These are phyloP conservation scores for Hirsutella rhossiliensis DNA, from an alignment of 2,329 filamentous ascomycete genomes.

Conservation along the genomic window DNA sequence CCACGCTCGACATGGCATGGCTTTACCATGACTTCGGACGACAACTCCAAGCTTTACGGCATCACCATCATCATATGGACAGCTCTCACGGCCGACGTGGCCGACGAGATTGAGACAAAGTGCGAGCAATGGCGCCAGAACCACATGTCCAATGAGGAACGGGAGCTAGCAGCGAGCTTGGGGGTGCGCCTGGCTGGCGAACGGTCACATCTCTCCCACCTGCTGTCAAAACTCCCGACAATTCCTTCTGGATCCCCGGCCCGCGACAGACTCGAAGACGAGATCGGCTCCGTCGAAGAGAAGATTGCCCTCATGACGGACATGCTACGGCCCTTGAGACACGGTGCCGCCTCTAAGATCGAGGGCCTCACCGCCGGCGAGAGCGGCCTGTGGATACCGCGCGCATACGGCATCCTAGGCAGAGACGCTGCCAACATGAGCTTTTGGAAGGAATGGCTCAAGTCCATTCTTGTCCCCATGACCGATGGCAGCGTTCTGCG, in stretches of 20 bases:
- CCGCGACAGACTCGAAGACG: conserved; percentile 77
- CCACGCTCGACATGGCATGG: conserved; percentile 98
- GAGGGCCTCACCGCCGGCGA: conserved; percentile 92
- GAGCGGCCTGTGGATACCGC: conserved; percentile 88
- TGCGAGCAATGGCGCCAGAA: conserved; percentile 77
- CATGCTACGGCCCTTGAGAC: conserved; percentile 79
- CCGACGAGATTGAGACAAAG: conserved; percentile 69
- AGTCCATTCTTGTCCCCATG: conserved; percentile 91
- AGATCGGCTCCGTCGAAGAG: conserved; percentile 92
- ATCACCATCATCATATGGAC: conserved; percentile 91
- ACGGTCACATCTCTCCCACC: conserved; percentile 77
- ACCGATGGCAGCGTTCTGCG: conserved; percentile 72
- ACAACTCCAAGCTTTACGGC: conserved; percentile 84
- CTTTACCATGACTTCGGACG: conserved; percentile 92
- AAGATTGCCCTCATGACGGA: conserved; percentile 97
- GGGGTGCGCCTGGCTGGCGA: conserved; percentile 80
- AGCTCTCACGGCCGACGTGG: conserved; percentile 67
- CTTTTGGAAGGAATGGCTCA: conserved; percentile 99
- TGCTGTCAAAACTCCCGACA: conserved; percentile 71
- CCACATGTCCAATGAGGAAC: conserved; percentile 82
- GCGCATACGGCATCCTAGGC: conserved; percentile 86
- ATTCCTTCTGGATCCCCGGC: conserved; percentile 69
- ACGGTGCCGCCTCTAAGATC: conserved; percentile 92
- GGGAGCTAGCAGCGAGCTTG: conserved; percentile 82
- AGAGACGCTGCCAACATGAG: conserved; percentile 70